Percentiles rank a stretch among this genome's conserved stretches.
Evolutionary conservation across 2,329 filamentous ascomycete species (phyloP).

Genomic region (Diaporthe amygdali): DNA sequence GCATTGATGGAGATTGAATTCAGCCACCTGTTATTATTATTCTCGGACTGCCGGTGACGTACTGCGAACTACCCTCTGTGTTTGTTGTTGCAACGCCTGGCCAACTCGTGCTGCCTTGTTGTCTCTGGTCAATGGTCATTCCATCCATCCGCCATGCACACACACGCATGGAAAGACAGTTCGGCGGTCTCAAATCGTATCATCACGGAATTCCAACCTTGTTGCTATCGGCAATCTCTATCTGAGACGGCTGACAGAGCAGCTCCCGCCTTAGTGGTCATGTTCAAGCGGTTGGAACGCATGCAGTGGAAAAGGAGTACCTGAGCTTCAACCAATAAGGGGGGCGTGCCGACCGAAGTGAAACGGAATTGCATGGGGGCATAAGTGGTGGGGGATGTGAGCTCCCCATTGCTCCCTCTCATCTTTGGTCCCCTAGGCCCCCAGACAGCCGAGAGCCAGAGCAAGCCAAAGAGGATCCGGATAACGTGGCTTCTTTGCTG

Average conservation of each 20-base stretch:
- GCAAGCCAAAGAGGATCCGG: conserved; percentile 9
- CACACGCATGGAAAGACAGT: neutral
- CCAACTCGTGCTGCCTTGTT: neutral
- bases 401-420: conserved; percentile 8
- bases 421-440: neutral
- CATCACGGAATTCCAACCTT: conserved; percentile 14
- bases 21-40: conserved; percentile 16
- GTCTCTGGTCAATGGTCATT: neutral
- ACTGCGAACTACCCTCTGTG: neutral
- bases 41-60: conserved; percentile 2
- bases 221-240: conserved; percentile 16
- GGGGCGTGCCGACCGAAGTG: conserved; percentile 7
- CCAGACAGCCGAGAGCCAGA: neutral
- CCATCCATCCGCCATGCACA: neutral
- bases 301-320: conserved; percentile 23
- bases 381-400: neutral
- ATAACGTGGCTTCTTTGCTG: conserved; percentile 22
- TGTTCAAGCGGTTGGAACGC: conserved; percentile 18
- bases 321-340: conserved; percentile 21
- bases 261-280: neutral
- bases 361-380: conserved; percentile 24
- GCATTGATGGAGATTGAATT: conserved; percentile 14
- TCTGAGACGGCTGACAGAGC: conserved; percentile 21
- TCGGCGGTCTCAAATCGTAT: neutral
- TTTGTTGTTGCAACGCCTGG: conserved; percentile 11